Evolutionary conservation across 176 grass and related monocot species (phyloP), one percentile per base, ranked within the genome.

Genomic region (Eremochloa ophiuroides): DNA sequence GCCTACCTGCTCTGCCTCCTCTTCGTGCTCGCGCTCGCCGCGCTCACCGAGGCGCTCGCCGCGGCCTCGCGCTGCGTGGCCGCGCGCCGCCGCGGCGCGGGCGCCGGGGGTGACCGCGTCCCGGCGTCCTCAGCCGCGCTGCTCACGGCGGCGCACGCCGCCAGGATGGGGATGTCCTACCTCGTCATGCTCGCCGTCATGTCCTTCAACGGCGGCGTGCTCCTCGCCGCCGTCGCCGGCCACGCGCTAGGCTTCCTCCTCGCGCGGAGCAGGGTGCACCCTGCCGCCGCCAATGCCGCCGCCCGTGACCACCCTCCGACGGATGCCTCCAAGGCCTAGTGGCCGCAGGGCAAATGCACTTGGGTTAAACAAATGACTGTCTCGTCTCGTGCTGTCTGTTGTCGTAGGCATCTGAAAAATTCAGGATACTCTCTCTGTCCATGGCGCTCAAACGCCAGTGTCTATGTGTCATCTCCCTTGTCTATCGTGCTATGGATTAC

Each of bases 181-280:
- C 74, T 91, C 7, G 75, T 91, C 48, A 91, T 91, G 88, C 88
- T 91, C 3, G 84, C 80, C 39, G 65, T 87, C 67, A 91, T 91
- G 88, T 87, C 88, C 3, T 91, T 91, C 55, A 91, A 91, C 71
- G 88, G 17, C 25, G 84, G 88, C 16, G 84, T 91, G 46, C 66
- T 91, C 38, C 50, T 84, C 38, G 89, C 77, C 26, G 80, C 86
- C 29, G 64, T 95, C 27, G 89, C 72, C 0, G 93, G 93, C 8
- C 93, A 92, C 80, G 82, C 87, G 37, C 28, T 90, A 38, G 90
- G 93, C 2, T 95, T 95, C 83, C 81, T 95, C 61, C 79, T 95
- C 7, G 88, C 82, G 74, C 90, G 90, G 22, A 88, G 82, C 55
- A 73, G 88, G 63, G 80, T 94, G 55, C 86, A 76, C 71, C 20